These are phyloP conservation scores for Apiosordaria backusii DNA, from an alignment of 495 filamentous ascomycete species.

Conservation along the genomic window DNA sequence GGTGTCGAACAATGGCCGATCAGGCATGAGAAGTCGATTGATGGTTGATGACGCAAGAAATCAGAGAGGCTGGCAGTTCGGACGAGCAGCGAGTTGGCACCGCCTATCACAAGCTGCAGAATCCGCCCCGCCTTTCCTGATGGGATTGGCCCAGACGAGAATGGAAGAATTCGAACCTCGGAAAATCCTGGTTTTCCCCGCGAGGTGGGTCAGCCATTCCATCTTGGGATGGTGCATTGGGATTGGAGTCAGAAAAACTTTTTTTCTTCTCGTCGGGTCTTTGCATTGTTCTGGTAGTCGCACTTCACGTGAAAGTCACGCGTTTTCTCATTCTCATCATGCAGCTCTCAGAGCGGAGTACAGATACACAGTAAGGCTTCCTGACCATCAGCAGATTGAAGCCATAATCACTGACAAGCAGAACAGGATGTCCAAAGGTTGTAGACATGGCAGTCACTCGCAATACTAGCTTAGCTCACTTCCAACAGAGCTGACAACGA, in stretches of 20 bases:
- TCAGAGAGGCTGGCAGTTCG: neutral
- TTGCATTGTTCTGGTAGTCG: neutral
- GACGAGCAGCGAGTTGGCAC: neutral
- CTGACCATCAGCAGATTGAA: neutral
- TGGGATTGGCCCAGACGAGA: no score
- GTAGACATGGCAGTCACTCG: no score
- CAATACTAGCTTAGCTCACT: no score
- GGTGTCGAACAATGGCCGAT: neutral
- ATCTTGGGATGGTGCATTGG: no score
- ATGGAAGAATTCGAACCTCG: neutral
- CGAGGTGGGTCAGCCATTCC: neutral
- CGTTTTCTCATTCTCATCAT: neutral
- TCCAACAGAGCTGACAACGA: no score
- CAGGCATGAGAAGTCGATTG: neutral
- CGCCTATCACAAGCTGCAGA: neutral
- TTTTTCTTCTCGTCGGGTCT: neutral
- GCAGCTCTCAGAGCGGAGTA: no score
- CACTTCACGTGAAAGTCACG: neutral
- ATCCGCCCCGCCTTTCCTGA: neutral
- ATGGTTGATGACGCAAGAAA: conserved; percentile 1
- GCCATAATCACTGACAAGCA: neutral
- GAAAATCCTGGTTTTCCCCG: neutral
- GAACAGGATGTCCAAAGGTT: neutral
- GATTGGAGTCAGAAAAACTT: neutral
- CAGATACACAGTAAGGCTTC: neutral